phyloP scores from a whole-genome alignment of 495 filamentous ascomycete genomes.

The Neurospora sp. region DNA sequence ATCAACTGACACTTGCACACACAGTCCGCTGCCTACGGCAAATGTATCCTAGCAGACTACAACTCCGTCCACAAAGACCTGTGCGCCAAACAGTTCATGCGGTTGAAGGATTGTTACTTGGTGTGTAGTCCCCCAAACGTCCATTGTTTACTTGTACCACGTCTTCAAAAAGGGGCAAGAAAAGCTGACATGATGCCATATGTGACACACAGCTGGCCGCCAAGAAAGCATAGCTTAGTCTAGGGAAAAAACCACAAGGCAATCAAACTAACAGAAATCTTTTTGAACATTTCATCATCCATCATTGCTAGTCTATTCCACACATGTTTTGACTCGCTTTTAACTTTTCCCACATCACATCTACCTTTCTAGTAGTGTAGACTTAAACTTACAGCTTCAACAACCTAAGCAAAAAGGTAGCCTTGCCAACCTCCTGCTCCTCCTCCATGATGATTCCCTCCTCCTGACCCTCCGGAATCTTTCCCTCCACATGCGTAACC shows the following conservation, averaged over 20 bases:
- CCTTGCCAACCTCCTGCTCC: conserved; percentile 81
- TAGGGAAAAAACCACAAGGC: background rate
- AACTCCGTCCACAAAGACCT: conserved; percentile 86
- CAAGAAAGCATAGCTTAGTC: background rate
- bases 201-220: background rate
- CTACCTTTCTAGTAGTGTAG: background rate
- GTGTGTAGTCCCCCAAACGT: conserved; percentile 39
- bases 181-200: background rate
- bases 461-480: conserved; percentile 45
- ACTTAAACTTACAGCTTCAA: conserved; percentile 49
- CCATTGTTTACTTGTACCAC: background rate
- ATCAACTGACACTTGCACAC: background rate
- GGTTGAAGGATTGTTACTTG: conserved; percentile 78
- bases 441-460: conserved; percentile 68
- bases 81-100: conserved; percentile 77
- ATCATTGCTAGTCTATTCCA: background rate
- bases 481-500: conserved; percentile 51
- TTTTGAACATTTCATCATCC: background rate
- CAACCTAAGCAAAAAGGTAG: conserved; percentile 73
- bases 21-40: conserved; percentile 78
- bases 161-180: background rate
- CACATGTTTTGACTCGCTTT: background rate
- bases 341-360: background rate
- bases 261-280: background rate
- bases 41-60: conserved; percentile 86